These are phyloP conservation scores for Backusella tarrabulga DNA, from an alignment of 192 early-diverging fungal genomes.

Conservation along the genomic window DNA sequence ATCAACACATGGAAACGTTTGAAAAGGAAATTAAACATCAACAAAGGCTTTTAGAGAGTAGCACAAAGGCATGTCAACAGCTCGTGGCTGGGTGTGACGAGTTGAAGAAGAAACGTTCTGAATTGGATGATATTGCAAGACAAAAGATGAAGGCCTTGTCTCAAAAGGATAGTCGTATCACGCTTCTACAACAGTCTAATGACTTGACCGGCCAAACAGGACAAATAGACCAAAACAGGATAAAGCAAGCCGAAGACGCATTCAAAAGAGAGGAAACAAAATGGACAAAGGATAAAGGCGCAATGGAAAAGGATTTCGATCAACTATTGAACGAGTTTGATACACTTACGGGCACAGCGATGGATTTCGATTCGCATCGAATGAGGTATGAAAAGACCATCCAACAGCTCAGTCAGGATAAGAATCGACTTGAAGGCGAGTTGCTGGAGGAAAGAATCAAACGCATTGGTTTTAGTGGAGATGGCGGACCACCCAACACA, in stretches of 20 bases:
- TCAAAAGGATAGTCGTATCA: constrained; percentile 34
- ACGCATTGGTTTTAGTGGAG: constrained; percentile 23
- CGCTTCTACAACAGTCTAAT: constrained; percentile 24
- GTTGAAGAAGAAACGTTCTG: background rate
- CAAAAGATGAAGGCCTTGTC: constrained; percentile 39
- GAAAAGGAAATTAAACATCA: constrained; percentile 35
- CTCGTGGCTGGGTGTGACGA: constrained; percentile 12
- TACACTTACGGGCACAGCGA: constrained; percentile 37
- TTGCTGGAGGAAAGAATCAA: constrained; percentile 39
- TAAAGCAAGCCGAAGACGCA: background rate
- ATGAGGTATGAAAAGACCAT: constrained; percentile 33
- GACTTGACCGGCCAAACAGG: background rate
- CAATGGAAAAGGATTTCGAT: constrained; percentile 40
- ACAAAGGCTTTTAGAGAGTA: constrained; percentile 18
- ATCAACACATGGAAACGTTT: constrained; percentile 31
- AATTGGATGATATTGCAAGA: constrained; percentile 34
- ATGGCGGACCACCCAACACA: constrained; percentile 31
- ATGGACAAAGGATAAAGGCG: constrained; percentile 18
- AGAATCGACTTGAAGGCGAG: constrained; percentile 31
- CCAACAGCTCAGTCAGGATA: constrained; percentile 27
- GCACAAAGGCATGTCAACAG: constrained; percentile 8
- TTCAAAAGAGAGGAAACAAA: background rate
- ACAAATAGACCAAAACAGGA: background rate
- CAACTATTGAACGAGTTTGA: constrained; percentile 44
- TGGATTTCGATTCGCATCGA: constrained; percentile 40